phyloP scores from a whole-genome alignment of 2,329 filamentous ascomycete species.

The Penicillium sp. region DNA sequence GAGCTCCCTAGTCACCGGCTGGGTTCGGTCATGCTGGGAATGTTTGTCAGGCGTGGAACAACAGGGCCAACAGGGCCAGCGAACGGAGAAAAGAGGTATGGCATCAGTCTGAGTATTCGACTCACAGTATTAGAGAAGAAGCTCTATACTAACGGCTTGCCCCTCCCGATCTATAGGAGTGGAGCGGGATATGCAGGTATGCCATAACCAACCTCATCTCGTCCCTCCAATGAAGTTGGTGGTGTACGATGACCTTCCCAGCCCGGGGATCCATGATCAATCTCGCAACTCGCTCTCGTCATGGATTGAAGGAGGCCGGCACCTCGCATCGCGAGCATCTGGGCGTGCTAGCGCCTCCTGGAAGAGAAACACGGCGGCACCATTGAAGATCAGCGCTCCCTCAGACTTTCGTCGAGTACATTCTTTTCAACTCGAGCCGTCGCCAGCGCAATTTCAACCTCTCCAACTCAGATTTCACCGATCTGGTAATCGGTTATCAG shows the following conservation, averaged over 20 bases:
- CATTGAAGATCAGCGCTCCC: constrained; percentile 45
- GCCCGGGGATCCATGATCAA: constrained; percentile 31
- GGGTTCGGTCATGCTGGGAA: constrained; percentile 43
- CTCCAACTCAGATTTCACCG: constrained; percentile 51
- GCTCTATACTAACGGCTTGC: constrained; percentile 7
- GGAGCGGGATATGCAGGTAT: constrained; percentile 48
- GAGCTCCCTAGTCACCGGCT: constrained; percentile 42
- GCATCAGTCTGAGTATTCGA: background rate
- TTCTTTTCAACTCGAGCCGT: constrained; percentile 22
- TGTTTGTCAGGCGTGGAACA: constrained; percentile 32
- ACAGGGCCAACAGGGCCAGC: constrained; percentile 24
- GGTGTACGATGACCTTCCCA: constrained; percentile 44
- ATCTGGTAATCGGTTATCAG: constrained; percentile 46
- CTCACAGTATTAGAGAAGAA: background rate
- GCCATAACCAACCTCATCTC: constrained; percentile 48
- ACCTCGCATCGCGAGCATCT: constrained; percentile 41
- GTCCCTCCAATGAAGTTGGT: constrained; percentile 50
- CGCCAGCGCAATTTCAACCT: constrained; percentile 37
- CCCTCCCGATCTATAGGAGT: constrained; percentile 30
- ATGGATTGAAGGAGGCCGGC: constrained; percentile 42
- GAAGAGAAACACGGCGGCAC: constrained; percentile 35
- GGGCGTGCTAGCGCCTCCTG: constrained; percentile 44
- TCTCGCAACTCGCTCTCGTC: constrained; percentile 40
- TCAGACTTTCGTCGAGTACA: constrained; percentile 44
- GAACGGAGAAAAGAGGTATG: constrained; percentile 10